These are phyloP conservation scores for Camellia japonica DNA, from an alignment of 148 eudicot genomes.

Conservation along the genomic window DNA sequence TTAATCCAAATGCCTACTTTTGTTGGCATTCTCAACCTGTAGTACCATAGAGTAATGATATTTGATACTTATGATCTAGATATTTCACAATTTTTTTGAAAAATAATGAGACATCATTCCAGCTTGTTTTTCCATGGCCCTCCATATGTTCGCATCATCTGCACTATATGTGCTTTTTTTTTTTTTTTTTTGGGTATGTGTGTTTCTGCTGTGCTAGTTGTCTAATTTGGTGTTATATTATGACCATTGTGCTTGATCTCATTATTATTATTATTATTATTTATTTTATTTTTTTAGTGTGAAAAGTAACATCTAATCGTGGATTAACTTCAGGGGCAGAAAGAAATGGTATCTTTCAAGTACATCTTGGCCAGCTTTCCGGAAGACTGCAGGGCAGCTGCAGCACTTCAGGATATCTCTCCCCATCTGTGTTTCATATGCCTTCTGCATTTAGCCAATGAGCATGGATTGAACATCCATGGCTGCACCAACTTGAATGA, in stretches of 20 bases:
- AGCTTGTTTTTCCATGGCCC: neutral
- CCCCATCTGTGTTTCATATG: conserved; percentile 63
- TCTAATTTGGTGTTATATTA: neutral
- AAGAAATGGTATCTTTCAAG: conserved; percentile 48
- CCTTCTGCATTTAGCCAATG: conserved; percentile 48
- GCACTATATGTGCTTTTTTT: neutral
- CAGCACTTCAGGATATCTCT: conserved; percentile 38
- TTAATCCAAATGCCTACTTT: neutral
- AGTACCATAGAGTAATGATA: neutral
- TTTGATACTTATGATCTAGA: neutral
- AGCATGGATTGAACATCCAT: conserved; percentile 39
- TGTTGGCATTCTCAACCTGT: neutral
- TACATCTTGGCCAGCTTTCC: conserved; percentile 46
- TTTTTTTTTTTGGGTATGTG: too few relatives aligned
- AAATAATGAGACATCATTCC: neutral
- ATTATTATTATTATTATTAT: too few relatives aligned
- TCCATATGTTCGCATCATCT: too few relatives aligned
- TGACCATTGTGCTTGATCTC: neutral
- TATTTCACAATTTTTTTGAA: neutral
- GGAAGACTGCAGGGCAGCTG: conserved; percentile 39
- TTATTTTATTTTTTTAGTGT: neutral
- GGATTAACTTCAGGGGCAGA: conserved; percentile 19
- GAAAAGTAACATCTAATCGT: neutral
- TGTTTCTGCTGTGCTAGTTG: neutral
- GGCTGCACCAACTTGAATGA: conserved; percentile 41